Base-by-base conservation (phyloP, 306 rosid genomes). In the Vigna unguiculata region DNA sequence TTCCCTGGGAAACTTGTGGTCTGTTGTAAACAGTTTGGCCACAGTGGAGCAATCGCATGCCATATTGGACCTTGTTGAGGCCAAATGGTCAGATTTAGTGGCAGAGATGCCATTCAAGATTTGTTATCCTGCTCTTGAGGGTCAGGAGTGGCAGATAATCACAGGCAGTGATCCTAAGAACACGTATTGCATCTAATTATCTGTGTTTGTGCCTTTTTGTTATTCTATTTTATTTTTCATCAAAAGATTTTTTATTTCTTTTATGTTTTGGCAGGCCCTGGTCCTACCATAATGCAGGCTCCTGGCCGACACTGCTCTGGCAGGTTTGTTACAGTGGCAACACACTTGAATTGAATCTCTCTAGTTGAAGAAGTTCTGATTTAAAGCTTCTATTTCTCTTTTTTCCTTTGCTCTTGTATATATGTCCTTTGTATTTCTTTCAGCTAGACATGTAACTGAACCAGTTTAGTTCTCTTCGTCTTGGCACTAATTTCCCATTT, bases 291-390 rank as follows among this genome's bases (percentile, higher is more conserved):
- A 93, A 93, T 81, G 96, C 80, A 68, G 97, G 97, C 74, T 89
- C 97, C 34, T 93, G 97, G 97, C 97, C 97, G 15, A 87, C 97
- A 70, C 85, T 93, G 66, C 86, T 93, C 53, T 93, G 97, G 97
- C 97, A 93, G 97, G 96, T 90, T 77, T 65, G 87, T 84, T 55
- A 54, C 70, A 36, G 62, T 69, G 62, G 43, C 62, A 24, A 19
- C 34, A 63, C 70, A 51, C 55, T 38, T 38, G 43, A 38, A 10
- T 36, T 54, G 11, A 43, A 60, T 58, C 30, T 78, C 38, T 78
- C 21, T 41, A 12, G n/a, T 32, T 28, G 40, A 40, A 72, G 46
- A 67, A 19, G 17, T 36, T 47, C 63, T 60, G 15, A 32, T 78
- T 46, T 58, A 36, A 15, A 58, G 41, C 60, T 48, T 43, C 30